phyloP scores from a whole-genome alignment of 2,329 filamentous ascomycete species.

The Penicillium sp. region DNA sequence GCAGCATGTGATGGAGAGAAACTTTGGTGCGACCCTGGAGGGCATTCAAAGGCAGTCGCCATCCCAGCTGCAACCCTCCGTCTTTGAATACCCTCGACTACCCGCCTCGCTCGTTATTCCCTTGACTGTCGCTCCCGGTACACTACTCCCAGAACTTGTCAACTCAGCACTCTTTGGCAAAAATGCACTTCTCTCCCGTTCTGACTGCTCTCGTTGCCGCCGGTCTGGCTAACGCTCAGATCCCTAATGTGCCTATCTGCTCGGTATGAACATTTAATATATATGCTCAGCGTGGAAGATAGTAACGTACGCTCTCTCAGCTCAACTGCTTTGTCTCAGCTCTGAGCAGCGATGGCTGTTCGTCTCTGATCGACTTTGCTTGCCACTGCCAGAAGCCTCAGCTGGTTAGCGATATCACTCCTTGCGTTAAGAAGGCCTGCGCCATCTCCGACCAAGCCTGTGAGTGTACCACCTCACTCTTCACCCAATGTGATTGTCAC shows the following conservation, averaged over 20 bases:
- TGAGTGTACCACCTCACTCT: constrained; percentile 18
- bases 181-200: constrained; percentile 35
- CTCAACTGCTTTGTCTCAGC: constrained; percentile 47
- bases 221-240: constrained; percentile 47
- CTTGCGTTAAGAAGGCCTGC: constrained; percentile 49
- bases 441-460: constrained; percentile 37
- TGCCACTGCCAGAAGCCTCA: constrained; percentile 50
- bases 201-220: constrained; percentile 43
- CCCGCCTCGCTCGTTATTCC: constrained; percentile 18
- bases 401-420: constrained; percentile 43
- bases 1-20: constrained; percentile 4
- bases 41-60: constrained; percentile 23
- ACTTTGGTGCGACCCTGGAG: constrained; percentile 1
- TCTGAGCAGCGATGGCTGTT: constrained; percentile 46
- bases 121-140: constrained; percentile 24
- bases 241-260: constrained; percentile 47
- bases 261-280: constrained; percentile 38
- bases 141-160: constrained; percentile 1
- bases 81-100: constrained; percentile 8
- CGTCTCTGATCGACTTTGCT: constrained; percentile 47
- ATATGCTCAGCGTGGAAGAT: background rate
- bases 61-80: constrained; percentile 8
- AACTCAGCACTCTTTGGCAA: constrained; percentile 12
- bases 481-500: too few relatives aligned
- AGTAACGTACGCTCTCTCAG: constrained; percentile 26